Evolutionary conservation across 164 flowering plant species (phyloP), one percentile per base, ranked within the genome.

Genomic region (Umbellularia californica): DNA sequence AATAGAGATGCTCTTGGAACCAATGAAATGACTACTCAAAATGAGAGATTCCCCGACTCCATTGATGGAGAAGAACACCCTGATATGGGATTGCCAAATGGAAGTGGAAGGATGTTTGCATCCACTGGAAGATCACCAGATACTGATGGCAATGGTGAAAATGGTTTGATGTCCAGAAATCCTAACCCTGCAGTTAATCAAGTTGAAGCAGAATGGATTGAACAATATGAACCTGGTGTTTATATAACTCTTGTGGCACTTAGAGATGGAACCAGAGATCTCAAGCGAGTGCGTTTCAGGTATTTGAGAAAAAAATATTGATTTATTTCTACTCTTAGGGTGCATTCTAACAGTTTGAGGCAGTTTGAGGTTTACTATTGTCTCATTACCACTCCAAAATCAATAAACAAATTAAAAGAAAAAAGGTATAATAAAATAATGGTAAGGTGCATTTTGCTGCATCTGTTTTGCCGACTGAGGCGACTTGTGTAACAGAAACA

Each of bases 251-350:
- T 92, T 58, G 82, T 86, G 73, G 89, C 94, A 62, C 79, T 91
- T 30, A 79, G 82, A 3, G 97, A 90, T 72, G 94, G 95, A 73
- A 85, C 89, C 23, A 85, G 91, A 81, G 97, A 91, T 79, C 94
- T 92, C 68, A 92, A 88, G 77, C 84, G 97, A 78, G 97, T 92
- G 76, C 90, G 95, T 68, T 92, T 92, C 93, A 92, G 97, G 97
- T 92, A 88, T 28, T 28, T 72, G 50, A 47, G 13, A 64, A 24
- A 22, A 24, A 24, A 23, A 35, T 13, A 24, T 24, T 27, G 47
- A 47, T 19, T 65, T 47, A 14, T 65, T 41, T 33, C 3, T 2
- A 4, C 5, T 25, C 24, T 47, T 55, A 3, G 20, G 5, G 60
- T 14, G 60, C 60, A 55, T 55, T 15, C 60, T 55, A 17, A 55